These are phyloP conservation scores for Brasenia schreberi DNA, from an alignment of 164 flowering plant genomes.

Conservation along the genomic window DNA sequence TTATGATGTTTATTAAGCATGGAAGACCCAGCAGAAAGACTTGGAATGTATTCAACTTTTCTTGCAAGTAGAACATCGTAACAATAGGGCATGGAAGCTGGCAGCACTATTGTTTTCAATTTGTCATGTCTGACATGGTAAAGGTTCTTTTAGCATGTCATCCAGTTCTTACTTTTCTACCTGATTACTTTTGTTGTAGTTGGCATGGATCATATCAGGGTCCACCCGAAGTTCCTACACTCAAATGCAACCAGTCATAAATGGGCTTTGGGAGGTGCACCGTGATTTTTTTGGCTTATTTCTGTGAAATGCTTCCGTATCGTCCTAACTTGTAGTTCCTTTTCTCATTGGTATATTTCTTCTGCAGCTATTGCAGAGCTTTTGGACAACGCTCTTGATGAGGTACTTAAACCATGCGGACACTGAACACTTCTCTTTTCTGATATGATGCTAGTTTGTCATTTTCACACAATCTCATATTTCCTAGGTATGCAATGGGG, in stretches of 20 bases:
- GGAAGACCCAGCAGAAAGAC: too few species aligned
- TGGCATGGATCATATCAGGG: slow-evolving; percentile 92
- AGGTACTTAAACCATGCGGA: slow-evolving; percentile 29
- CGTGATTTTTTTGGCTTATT: neutral
- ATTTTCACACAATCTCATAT: slow-evolving; percentile 1
- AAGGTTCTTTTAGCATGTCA: neutral
- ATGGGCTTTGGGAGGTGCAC: slow-evolving; percentile 96
- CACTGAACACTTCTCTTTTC: neutral
- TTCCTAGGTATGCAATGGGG: slow-evolving; percentile 63
- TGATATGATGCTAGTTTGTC: neutral
- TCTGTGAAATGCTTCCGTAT: neutral
- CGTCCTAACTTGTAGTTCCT: neutral
- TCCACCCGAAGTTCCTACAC: slow-evolving; percentile 92
- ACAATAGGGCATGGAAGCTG: too few species aligned
- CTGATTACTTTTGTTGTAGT: slow-evolving; percentile 19
- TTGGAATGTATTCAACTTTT: too few species aligned
- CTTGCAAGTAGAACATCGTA: too few species aligned
- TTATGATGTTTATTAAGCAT: too few species aligned
- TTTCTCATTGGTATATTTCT: slow-evolving; percentile 1
- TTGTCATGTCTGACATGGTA: too few species aligned
- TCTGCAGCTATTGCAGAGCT: slow-evolving; percentile 94
- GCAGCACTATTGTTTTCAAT: too few species aligned
- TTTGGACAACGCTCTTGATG: slow-evolving; percentile 92
- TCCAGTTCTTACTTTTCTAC: neutral
- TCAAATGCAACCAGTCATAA: slow-evolving; percentile 99